phyloP scores from a whole-genome alignment of 1,284 basidiomycete genomes.

The Ganoderma lingzhi region DNA sequence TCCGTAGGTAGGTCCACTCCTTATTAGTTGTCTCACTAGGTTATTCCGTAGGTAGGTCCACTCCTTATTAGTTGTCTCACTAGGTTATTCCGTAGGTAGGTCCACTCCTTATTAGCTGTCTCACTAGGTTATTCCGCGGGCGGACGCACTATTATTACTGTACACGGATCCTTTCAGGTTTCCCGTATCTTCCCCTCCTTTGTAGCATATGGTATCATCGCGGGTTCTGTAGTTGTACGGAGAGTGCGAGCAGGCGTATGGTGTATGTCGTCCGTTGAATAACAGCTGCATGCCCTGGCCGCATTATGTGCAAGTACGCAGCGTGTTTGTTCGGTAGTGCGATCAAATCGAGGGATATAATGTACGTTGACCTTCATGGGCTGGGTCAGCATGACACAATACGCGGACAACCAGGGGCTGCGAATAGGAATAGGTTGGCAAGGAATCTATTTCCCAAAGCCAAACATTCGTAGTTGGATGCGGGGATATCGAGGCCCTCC shows the following conservation, averaged over 20 bases:
- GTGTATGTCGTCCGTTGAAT: slow-evolving; percentile 2
- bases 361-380: no score
- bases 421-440: no score
- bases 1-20: slow-evolving; percentile 6
- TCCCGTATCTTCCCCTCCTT: background rate
- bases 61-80: background rate
- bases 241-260: background rate
- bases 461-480: no score
- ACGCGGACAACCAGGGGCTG: no score
- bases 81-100: slow-evolving; percentile 6
- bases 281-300: background rate
- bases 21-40: background rate
- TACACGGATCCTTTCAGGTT: background rate
- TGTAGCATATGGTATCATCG: background rate
- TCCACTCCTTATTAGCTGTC: slow-evolving; percentile 1
- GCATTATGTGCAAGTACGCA: background rate
- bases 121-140: slow-evolving; percentile 4
- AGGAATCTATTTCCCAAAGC: no score
- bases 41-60: slow-evolving; percentile 6
- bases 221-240: background rate
- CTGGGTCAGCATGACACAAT: no score
- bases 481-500: no score
- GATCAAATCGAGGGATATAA: no score
- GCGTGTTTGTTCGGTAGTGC: no score
- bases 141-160: background rate